Evolutionary conservation across 2,329 filamentous ascomycete genomes (phyloP).

Genomic region (Ceratocystis cacaofunesta): DNA sequence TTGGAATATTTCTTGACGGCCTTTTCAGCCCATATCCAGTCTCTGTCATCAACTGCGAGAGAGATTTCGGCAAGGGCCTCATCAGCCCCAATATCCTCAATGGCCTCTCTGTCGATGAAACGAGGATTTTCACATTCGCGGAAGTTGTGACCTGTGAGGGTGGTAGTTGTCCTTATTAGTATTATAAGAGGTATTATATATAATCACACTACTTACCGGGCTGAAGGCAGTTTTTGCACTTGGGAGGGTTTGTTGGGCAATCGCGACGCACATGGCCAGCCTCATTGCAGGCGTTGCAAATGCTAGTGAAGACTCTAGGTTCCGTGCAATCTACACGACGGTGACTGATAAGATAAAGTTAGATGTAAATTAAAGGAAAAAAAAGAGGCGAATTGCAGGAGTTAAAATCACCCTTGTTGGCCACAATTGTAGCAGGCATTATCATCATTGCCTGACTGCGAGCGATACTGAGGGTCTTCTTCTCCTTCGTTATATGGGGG

Average conservation of each 20-base stretch:
- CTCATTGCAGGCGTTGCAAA: slow-evolving; percentile 34
- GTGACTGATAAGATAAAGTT: slow-evolving; percentile 15
- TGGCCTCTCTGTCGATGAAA: slow-evolving; percentile 42
- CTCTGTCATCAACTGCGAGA: neutral
- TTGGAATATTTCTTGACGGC: slow-evolving; percentile 48
- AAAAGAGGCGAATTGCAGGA: neutral
- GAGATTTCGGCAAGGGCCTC: slow-evolving; percentile 36
- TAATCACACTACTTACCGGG: slow-evolving; percentile 35
- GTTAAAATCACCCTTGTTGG: neutral
- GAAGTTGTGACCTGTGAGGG: slow-evolving; percentile 36
- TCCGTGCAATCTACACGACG: slow-evolving; percentile 26
- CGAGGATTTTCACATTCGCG: slow-evolving; percentile 44
- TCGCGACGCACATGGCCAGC: slow-evolving; percentile 42
- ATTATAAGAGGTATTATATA: too few species aligned
- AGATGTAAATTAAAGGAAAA: neutral
- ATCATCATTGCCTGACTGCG: neutral
- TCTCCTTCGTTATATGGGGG: too few species aligned
- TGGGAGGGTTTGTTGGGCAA: slow-evolving; percentile 44
- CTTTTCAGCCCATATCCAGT: slow-evolving; percentile 29
- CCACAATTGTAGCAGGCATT: neutral
- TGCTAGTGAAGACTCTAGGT: slow-evolving; percentile 18
- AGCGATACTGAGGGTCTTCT: neutral
- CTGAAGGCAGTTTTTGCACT: slow-evolving; percentile 45
- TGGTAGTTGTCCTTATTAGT: neutral
- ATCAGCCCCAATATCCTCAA: slow-evolving; percentile 34